phyloP scores from a whole-genome alignment of 2,329 filamentous ascomycete species.

The Karstenula rhodostoma region DNA sequence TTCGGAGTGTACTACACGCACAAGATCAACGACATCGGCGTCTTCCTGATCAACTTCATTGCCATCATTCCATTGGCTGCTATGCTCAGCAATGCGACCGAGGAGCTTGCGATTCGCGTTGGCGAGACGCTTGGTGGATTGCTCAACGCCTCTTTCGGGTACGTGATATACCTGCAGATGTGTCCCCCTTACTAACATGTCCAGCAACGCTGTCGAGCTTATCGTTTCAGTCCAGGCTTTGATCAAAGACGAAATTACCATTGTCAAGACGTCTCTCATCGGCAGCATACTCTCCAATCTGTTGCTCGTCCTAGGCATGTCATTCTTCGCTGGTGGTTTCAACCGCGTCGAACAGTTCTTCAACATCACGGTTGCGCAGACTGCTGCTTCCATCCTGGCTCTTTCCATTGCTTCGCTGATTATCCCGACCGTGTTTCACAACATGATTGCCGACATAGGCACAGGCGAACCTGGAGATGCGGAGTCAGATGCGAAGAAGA shows the following conservation, averaged over 20 bases:
- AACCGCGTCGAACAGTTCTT: conserved; percentile 84
- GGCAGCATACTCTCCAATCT: conserved; percentile 92
- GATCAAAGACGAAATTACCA: conserved; percentile 74
- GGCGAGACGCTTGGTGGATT: conserved; percentile 89
- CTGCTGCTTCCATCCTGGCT: conserved; percentile 80
- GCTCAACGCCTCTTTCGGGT: conserved; percentile 89
- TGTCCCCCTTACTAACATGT: conserved; percentile 32
- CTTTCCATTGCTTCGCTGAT: conserved; percentile 83
- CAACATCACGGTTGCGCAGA: conserved; percentile 91
- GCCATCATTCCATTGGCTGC: conserved; percentile 90
- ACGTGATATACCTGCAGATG: conserved; percentile 43
- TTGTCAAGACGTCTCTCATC: conserved; percentile 92
- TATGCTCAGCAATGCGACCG: conserved; percentile 86
- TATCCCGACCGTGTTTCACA: conserved; percentile 82
- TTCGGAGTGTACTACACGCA: conserved; percentile 73
- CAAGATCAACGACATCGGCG: conserved; percentile 46
- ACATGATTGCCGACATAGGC: conserved; percentile 41
- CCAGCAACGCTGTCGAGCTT: conserved; percentile 82
- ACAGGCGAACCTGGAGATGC: conserved; percentile 17
- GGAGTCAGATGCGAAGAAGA: conserved; percentile 35
- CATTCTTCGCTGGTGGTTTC: conserved; percentile 87
- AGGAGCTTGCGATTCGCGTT: conserved; percentile 80
- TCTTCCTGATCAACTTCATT: conserved; percentile 92
- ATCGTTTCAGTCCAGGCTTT: conserved; percentile 90
- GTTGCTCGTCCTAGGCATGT: conserved; percentile 88